These are phyloP conservation scores for Phyllostachys edulis DNA, from an alignment of 176 grass and related monocot genomes.

Conservation along the genomic window DNA sequence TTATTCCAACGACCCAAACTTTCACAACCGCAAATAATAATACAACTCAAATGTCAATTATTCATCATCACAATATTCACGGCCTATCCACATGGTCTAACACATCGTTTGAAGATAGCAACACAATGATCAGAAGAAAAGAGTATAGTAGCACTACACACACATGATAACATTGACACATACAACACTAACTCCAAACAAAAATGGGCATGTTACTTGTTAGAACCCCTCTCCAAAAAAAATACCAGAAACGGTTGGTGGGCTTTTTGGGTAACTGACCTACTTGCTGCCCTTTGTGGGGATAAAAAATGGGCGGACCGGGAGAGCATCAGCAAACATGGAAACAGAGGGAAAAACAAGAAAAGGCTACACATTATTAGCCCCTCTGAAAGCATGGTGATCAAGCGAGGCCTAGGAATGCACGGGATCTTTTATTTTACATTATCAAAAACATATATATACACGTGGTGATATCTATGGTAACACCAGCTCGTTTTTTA, in stretches of 20 bases:
- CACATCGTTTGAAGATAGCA: conserved; percentile 33
- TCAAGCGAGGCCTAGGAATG: too few species aligned
- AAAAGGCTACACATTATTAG: conserved; percentile 18
- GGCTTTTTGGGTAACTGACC: not conserved
- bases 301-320: conserved; percentile 5
- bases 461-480: too few species aligned
- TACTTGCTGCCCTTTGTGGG: not conserved
- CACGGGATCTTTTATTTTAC: too few species aligned
- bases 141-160: not conserved
- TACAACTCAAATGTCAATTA: too few species aligned
- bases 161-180: conserved; percentile 10
- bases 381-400: not conserved
- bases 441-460: too few species aligned
- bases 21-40: too few species aligned
- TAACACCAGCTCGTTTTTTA: too few species aligned
- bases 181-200: not conserved
- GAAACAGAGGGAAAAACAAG: not conserved
- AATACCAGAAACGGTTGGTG: conserved; percentile 19
- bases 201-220: not conserved
- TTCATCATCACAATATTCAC: too few species aligned
- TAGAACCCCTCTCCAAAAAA: not conserved
- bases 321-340: not conserved
- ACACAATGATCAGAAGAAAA: not conserved
- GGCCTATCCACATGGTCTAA: too few species aligned
- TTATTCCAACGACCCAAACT: too few species aligned